phyloP scores from a whole-genome alignment of 2,329 filamentous ascomycete species.

The Aureobasidium sp. region DNA sequence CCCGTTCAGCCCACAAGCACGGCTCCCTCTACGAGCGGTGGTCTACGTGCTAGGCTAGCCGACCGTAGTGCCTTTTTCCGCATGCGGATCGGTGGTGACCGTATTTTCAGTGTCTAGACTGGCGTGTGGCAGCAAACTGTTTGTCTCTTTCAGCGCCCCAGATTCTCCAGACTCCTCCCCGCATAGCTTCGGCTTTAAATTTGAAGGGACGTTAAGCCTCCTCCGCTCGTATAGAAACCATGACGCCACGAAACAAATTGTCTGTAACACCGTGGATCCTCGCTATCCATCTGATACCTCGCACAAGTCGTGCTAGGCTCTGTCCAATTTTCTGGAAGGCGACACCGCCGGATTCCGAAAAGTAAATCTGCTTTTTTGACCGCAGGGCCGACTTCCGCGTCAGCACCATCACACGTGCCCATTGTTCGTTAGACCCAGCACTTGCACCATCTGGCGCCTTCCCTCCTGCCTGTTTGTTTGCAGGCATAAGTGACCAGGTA shows the following conservation, averaged over 20 bases:
- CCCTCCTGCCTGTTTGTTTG: background rate
- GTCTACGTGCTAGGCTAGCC: constrained; percentile 18
- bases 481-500: background rate
- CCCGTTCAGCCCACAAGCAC: constrained; percentile 19
- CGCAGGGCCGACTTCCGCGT: background rate
- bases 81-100: constrained; percentile 14
- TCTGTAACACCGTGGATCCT: background rate
- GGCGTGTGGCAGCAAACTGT: background rate
- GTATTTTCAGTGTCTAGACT: constrained; percentile 17
- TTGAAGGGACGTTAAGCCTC: background rate
- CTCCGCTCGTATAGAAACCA: background rate
- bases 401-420: constrained; percentile 4
- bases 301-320: background rate
- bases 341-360: background rate
- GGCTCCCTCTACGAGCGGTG: constrained; percentile 1
- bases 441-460: constrained; percentile 6
- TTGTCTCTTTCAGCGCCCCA: background rate
- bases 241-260: constrained; percentile 5
- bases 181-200: constrained; percentile 12
- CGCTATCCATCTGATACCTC: background rate
- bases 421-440: background rate
- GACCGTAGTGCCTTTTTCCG: constrained; percentile 16
- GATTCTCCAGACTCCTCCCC: background rate
- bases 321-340: background rate
- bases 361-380: background rate